Conservation (phyloP, 371 early-diverging fungal genomes). For the Mortierella sp. region DNA sequence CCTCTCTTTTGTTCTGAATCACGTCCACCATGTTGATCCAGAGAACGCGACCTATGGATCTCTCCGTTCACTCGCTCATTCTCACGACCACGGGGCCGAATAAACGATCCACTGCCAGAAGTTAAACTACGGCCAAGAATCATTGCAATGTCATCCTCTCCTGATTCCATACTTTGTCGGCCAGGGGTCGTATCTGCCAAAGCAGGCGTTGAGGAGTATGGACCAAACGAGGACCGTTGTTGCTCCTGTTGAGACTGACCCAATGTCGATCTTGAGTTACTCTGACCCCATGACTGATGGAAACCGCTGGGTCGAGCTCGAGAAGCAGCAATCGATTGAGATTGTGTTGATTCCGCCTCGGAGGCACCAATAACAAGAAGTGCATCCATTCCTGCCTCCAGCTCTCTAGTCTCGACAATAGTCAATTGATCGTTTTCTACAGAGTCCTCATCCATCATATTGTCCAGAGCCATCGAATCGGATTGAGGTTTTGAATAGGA, state of each 20-base stretch:
- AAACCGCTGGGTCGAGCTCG: conserved; percentile 25
- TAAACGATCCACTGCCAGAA: conserved; percentile 30
- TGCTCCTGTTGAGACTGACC: conserved; percentile 4
- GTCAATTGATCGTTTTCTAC: conserved; percentile 7
- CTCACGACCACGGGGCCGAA: conserved; percentile 26
- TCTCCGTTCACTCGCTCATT: conserved; percentile 17
- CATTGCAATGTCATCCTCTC: conserved; percentile 39
- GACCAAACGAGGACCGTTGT: not conserved
- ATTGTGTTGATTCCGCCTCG: not conserved
- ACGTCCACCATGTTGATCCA: conserved; percentile 13
- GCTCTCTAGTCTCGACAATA: conserved; percentile 22
- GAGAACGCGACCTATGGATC: conserved; percentile 19
- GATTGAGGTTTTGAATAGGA: conserved; percentile 18
- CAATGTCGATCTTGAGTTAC: not conserved
- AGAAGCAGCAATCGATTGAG: conserved; percentile 6
- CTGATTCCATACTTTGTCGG: conserved; percentile 9
- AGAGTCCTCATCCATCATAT: not conserved
- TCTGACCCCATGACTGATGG: conserved; percentile 22
- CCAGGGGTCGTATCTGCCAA: not conserved
- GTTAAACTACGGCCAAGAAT: conserved; percentile 49
- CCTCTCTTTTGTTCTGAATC: conserved; percentile 14
- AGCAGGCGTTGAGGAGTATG: not conserved
- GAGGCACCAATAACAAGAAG: conserved; percentile 27
- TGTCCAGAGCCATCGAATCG: conserved; percentile 22
- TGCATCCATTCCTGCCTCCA: conserved; percentile 28